phyloP scores from a whole-genome alignment of 371 early-diverging fungal species.

The Mortierella sp. region DNA sequence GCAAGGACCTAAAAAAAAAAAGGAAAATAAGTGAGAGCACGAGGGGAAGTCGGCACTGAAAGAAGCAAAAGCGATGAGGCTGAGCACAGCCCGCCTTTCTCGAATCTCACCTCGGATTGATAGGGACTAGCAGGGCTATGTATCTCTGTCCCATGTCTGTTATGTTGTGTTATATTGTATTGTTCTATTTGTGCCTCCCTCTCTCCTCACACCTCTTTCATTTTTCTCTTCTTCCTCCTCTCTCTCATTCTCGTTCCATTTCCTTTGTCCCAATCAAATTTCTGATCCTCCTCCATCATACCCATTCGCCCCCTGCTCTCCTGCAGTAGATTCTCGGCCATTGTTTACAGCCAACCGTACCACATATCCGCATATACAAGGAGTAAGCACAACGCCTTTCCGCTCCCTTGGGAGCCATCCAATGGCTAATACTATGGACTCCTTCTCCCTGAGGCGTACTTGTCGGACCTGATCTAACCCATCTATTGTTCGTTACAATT shows the following conservation, averaged over 20 bases:
- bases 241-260: slow-evolving; percentile 3
- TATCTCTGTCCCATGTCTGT: no score
- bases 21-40: neutral
- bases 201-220: neutral
- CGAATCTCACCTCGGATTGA: no score
- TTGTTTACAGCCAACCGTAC: no score
- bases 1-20: neutral
- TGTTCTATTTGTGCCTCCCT: no score
- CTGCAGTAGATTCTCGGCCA: slow-evolving; percentile 1
- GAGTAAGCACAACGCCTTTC: no score
- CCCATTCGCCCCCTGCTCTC: neutral
- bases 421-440: no score
- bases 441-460: no score
- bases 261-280: neutral
- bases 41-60: neutral
- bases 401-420: no score
- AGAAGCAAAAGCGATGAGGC: neutral
- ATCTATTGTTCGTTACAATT: no score
- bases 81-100: slow-evolving; percentile 24
- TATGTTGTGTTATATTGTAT: neutral
- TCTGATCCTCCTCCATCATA: neutral
- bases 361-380: no score
- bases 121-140: no score
- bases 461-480: no score
- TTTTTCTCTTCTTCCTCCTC: neutral